Conservation (phyloP, 2,329 filamentous ascomycete genomes). For the Mycosphaerelloides madeirae region DNA sequence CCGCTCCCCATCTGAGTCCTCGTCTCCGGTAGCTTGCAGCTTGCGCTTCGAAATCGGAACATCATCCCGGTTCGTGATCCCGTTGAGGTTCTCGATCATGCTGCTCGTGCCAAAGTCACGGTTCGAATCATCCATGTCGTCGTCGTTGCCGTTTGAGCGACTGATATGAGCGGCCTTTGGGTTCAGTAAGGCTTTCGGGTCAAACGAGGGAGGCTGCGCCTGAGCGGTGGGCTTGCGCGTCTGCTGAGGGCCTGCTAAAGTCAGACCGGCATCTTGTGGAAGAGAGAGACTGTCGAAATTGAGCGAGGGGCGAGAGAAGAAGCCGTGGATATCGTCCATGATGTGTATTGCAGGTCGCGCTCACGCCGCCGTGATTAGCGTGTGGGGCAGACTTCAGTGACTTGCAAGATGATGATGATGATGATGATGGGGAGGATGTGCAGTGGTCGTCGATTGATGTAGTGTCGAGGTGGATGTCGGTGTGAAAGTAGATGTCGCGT, state of each 20-base stretch:
- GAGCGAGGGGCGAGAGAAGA: too few relatives aligned
- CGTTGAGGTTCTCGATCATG: slow-evolving; percentile 72
- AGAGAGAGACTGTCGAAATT: slow-evolving; percentile 12
- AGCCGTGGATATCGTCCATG: too few relatives aligned
- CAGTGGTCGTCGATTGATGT: background rate
- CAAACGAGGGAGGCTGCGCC: slow-evolving; percentile 10
- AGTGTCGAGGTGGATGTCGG: background rate
- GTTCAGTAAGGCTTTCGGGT: slow-evolving; percentile 22
- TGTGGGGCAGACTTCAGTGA: too few relatives aligned
- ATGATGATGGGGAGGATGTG: too few relatives aligned
- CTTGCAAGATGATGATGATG: too few relatives aligned
- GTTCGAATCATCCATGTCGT: background rate
- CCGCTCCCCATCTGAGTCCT: slow-evolving; percentile 33
- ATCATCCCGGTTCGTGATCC: slow-evolving; percentile 61
- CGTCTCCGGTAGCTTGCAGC: slow-evolving; percentile 34
- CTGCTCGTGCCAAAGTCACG: slow-evolving; percentile 44
- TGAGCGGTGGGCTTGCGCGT: slow-evolving; percentile 20
- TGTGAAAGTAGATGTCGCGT: background rate
- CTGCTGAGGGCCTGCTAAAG: slow-evolving; percentile 28
- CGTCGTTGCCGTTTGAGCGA: slow-evolving; percentile 1
- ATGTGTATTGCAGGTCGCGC: too few relatives aligned
- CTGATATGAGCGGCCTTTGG: slow-evolving; percentile 15
- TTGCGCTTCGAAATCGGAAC: slow-evolving; percentile 62
- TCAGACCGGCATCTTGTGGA: slow-evolving; percentile 9
- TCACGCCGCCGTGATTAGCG: too few relatives aligned